Conservation (phyloP, 2,329 filamentous ascomycete species). For the Boeremia lycopersici region DNA sequence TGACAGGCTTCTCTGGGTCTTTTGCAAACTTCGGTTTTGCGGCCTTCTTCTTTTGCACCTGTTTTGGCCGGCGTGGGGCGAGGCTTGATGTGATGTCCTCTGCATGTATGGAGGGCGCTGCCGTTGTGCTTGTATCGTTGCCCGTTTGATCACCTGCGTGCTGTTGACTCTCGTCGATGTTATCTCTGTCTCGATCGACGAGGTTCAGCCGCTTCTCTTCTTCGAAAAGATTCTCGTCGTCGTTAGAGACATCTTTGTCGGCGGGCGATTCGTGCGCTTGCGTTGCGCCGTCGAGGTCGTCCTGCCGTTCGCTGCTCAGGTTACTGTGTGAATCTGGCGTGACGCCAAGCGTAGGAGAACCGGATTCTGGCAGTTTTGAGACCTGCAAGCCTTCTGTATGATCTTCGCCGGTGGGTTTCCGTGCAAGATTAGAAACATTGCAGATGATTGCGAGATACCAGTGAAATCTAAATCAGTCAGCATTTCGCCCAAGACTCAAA, state of each 20-base stretch:
- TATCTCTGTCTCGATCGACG: slow-evolving; percentile 25
- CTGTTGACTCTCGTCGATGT: not conserved
- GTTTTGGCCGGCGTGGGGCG: not conserved
- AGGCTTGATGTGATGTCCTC: not conserved
- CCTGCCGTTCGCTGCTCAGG: not conserved
- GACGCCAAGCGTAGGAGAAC: not conserved
- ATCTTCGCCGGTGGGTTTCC: slow-evolving; percentile 32
- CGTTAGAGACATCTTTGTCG: not conserved
- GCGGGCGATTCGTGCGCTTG: not conserved
- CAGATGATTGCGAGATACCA: slow-evolving; percentile 98
- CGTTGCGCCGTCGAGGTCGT: not conserved
- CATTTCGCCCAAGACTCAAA: not conserved
- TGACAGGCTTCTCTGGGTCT: slow-evolving; percentile 60
- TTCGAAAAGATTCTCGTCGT: slow-evolving; percentile 30
- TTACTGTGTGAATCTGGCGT: not conserved
- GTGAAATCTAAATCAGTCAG: slow-evolving; percentile 55
- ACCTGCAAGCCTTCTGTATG: slow-evolving; percentile 6
- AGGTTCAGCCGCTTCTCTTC: slow-evolving; percentile 28
- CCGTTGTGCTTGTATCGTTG: not conserved
- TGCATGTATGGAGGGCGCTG: not conserved
- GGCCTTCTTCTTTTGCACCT: slow-evolving; percentile 27
- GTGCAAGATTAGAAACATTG: slow-evolving; percentile 73
- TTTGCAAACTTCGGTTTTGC: slow-evolving; percentile 29
- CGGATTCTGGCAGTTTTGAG: not conserved
- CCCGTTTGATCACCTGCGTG: not conserved